Evolutionary conservation across 1,139 yeast genomes (phyloP).

Genomic region (Yamadazyma songkhlaensis): DNA sequence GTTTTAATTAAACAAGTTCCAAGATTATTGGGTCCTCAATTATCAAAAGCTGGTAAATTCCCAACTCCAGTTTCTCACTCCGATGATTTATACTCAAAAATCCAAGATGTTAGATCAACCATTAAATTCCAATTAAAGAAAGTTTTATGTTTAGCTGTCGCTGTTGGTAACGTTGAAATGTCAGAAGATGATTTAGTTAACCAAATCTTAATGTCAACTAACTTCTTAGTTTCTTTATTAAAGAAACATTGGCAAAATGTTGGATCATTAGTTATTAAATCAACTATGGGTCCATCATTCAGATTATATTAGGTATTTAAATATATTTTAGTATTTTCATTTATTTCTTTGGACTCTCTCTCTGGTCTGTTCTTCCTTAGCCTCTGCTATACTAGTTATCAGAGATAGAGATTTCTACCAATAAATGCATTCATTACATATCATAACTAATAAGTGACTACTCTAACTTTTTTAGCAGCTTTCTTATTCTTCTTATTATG

Average conservation of each 20-base stretch:
- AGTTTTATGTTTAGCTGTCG: conserved; percentile 87
- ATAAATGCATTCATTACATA: conserved; percentile 1
- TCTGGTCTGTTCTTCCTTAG: too few relatives aligned
- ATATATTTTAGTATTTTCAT: conserved; percentile 7
- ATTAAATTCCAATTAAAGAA: conserved; percentile 99
- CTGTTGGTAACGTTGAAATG: conserved; percentile 99
- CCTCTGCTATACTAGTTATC: too few relatives aligned
- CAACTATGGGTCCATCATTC: conserved; percentile 99
- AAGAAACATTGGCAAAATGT: conserved; percentile 99
- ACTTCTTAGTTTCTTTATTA: conserved; percentile 98
- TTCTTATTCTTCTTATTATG: conserved; percentile 79
- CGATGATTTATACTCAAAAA: conserved; percentile 96
- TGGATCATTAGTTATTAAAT: conserved; percentile 98
- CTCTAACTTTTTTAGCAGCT: conserved; percentile 47
- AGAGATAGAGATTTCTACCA: not conserved
- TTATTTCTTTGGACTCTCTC: not conserved
- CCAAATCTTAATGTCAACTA: conserved; percentile 98
- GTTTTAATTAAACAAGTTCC: conserved; percentile 99
- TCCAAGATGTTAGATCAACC: conserved; percentile 97
- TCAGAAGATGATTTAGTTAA: conserved; percentile 93
- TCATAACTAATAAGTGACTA: conserved; percentile 25
- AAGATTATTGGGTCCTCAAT: conserved; percentile 99
- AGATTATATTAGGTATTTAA: conserved; percentile 81
- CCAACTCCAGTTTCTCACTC: conserved; percentile 99
- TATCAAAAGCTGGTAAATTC: conserved; percentile 99